A percentile compares a stretch with the other conserved stretches of the same genome.
These are phyloP conservation scores for Halophytophthora batemanensis DNA, from an alignment of 352 stramenopile genomes.

Conservation along the genomic window DNA sequence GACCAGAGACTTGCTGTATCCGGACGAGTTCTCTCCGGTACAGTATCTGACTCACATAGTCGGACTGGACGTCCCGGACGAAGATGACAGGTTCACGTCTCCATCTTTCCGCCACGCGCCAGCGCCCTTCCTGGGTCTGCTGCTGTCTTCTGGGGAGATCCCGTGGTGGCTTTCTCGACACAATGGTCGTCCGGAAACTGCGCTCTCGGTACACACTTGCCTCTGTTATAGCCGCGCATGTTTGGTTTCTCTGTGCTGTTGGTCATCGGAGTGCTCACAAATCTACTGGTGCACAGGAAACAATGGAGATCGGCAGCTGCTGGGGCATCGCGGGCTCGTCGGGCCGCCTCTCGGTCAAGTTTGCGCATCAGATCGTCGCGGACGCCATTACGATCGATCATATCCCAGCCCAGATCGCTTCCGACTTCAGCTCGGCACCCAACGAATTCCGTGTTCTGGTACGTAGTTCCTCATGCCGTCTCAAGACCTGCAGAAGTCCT, in stretches of 20 bases:
- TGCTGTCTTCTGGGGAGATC: conserved; percentile 47
- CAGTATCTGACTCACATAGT: conserved; percentile 29
- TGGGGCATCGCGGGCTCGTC: conserved; percentile 58
- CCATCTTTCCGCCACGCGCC: conserved; percentile 40
- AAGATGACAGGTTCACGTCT: conserved; percentile 54
- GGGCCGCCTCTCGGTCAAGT: conserved; percentile 74
- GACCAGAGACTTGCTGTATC: conserved; percentile 53
- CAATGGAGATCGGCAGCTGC: conserved; percentile 82
- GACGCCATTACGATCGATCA: conserved; percentile 79
- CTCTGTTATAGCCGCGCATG: conserved; percentile 1
- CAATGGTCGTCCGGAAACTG: conserved; percentile 72
- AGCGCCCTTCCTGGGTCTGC: conserved; percentile 29
- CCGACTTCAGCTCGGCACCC: conserved; percentile 68
- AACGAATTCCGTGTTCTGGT: conserved; percentile 66
- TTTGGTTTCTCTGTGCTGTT: neutral
- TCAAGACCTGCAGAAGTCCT: neutral
- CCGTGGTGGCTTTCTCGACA: conserved; percentile 78
- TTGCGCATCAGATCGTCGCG: conserved; percentile 58
- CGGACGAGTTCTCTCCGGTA: conserved; percentile 27
- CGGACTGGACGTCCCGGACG: conserved; percentile 14
- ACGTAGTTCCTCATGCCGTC: neutral
- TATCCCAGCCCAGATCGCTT: conserved; percentile 63
- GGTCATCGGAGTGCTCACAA: conserved; percentile 3
- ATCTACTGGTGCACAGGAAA: conserved; percentile 41
- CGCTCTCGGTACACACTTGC: conserved; percentile 52